Percentiles rank a stretch among this genome's conserved stretches.
Evolutionary conservation across 768 basidiomycete genomes (phyloP).

Genomic region (Hypsizygus marmoreus): DNA sequence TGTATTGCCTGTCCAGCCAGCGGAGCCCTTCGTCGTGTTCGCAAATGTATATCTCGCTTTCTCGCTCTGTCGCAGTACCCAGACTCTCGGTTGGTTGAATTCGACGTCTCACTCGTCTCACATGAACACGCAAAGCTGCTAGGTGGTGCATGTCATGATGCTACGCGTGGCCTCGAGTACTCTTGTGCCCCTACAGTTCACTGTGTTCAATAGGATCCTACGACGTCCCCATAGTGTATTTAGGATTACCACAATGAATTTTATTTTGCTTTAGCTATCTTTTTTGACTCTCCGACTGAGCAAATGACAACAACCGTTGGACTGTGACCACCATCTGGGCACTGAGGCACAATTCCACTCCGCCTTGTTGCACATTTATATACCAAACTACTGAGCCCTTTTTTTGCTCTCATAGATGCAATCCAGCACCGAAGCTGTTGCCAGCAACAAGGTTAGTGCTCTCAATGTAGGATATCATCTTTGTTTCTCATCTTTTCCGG

Average conservation of each 20-base stretch:
- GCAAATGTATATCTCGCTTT: no score
- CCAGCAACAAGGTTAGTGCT: slow-evolving; percentile 53
- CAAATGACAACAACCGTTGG: slow-evolving; percentile 21
- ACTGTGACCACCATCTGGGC: slow-evolving; percentile 31
- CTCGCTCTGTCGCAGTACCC: no score
- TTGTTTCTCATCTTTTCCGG: slow-evolving; percentile 19
- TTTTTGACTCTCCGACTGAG: slow-evolving; percentile 57
- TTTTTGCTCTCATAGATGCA: slow-evolving; percentile 44
- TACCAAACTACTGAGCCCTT: slow-evolving; percentile 10
- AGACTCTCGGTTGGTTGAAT: no score
- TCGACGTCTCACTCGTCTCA: no score
- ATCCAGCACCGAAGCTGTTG: slow-evolving; percentile 43
- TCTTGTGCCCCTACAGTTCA: no score
- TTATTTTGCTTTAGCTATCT: slow-evolving; percentile 38
- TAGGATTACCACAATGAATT: not conserved
- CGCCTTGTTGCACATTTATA: slow-evolving; percentile 12
- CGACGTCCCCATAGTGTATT: no score
- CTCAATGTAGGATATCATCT: slow-evolving; percentile 3
- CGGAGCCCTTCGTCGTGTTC: no score
- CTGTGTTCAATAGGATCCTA: no score
- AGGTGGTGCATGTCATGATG: no score
- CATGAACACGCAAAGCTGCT: no score
- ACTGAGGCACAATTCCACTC: slow-evolving; percentile 13
- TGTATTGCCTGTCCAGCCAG: no score
- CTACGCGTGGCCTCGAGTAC: no score